Conservation (phyloP, 306 rosid genomes). For the Gleditsia sinensis region DNA sequence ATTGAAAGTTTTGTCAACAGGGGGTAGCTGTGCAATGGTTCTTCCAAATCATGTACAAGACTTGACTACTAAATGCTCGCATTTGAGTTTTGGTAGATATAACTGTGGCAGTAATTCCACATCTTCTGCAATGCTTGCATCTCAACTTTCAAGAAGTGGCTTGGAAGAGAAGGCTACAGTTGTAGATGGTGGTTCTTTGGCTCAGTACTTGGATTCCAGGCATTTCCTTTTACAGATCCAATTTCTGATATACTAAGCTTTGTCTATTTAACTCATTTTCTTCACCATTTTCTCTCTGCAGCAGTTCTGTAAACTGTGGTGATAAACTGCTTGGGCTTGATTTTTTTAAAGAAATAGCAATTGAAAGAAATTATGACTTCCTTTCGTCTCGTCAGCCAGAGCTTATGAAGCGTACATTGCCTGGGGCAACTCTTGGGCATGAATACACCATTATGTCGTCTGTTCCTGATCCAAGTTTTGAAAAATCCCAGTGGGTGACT, state of each 20-base stretch:
- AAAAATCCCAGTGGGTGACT: constrained; percentile 35
- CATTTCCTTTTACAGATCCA: constrained; percentile 36
- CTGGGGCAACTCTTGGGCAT: constrained; percentile 41
- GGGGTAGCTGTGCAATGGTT: constrained; percentile 44
- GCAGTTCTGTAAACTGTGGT: constrained; percentile 36
- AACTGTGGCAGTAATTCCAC: constrained; percentile 45
- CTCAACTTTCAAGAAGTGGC: constrained; percentile 45
- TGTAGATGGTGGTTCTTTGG: constrained; percentile 42
- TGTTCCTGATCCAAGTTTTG: constrained; percentile 30
- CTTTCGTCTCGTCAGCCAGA: constrained; percentile 44
- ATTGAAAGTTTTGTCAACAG: neutral
- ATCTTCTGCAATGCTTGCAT: constrained; percentile 34
- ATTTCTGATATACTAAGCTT: constrained; percentile 23
- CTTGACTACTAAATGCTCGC: constrained; percentile 61
- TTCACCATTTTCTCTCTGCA: constrained; percentile 25
- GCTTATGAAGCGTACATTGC: constrained; percentile 34
- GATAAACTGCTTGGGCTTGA: constrained; percentile 33
- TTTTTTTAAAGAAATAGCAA: constrained; percentile 19
- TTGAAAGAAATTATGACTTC: constrained; percentile 39
- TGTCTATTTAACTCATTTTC: constrained; percentile 28
- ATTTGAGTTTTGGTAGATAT: constrained; percentile 76
- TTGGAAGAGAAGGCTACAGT: constrained; percentile 43
- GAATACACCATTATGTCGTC: constrained; percentile 37
- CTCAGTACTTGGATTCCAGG: constrained; percentile 45
- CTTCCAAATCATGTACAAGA: constrained; percentile 65